Conservation (phyloP, 75 land plant genomes). For the Pinus taeda region DNA sequence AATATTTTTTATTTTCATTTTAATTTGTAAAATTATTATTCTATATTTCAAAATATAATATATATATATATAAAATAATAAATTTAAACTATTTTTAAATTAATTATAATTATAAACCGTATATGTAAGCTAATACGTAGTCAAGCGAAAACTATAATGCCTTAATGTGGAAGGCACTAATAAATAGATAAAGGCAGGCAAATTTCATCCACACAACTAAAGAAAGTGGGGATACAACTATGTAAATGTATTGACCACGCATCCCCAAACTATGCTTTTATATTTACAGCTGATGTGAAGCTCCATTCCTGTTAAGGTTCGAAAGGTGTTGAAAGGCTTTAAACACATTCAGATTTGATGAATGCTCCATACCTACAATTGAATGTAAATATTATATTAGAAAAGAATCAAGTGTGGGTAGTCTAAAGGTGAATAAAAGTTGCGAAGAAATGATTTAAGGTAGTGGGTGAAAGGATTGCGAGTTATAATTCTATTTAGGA, state of each 20-base stretch:
- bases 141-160: too few species aligned
- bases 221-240: neutral
- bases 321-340: neutral
- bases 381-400: neutral
- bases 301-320: neutral
- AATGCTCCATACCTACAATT: neutral
- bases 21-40: too few species aligned
- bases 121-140: too few species aligned
- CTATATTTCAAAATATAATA: too few species aligned
- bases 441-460: conserved; percentile 10
- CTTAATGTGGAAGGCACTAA: too few species aligned
- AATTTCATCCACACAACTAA: neutral
- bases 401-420: neutral
- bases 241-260: neutral
- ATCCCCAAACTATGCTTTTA: too few species aligned
- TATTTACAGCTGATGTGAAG: too few species aligned
- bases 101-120: too few species aligned
- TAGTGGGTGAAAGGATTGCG: neutral
- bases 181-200: neutral
- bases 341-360: neutral
- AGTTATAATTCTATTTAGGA: neutral
- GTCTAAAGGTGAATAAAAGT: neutral
- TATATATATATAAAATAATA: too few species aligned
- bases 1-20: too few species aligned
- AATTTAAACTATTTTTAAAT: too few species aligned